Conservation (phyloP, 768 basidiomycete species). For the Calvatia gigantea region DNA sequence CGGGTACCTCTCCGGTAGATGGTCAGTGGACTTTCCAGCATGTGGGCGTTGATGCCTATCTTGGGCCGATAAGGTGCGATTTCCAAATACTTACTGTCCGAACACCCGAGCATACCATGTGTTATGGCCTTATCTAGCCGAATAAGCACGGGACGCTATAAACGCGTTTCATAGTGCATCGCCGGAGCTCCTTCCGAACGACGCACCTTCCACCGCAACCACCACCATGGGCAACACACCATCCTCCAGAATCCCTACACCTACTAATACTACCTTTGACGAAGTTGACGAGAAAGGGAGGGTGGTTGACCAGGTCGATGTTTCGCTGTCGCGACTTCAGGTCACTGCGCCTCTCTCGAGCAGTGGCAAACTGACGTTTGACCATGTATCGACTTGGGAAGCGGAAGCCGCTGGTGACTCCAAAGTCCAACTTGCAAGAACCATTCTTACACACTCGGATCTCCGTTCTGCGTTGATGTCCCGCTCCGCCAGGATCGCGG, state of each 20-base stretch:
- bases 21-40: background rate
- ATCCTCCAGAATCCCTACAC: conserved; percentile 25
- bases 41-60: background rate
- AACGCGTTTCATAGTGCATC: background rate
- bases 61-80: background rate
- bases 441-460: conserved; percentile 67
- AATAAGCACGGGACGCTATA: background rate
- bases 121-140: conserved; percentile 5
- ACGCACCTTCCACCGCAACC: background rate
- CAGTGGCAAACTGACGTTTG: conserved; percentile 58
- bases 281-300: conserved; percentile 25
- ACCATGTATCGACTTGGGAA: conserved; percentile 70
- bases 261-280: conserved; percentile 22
- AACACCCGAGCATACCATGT: background rate
- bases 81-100: too few relatives aligned
- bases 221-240: conserved; percentile 30
- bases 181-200: background rate
- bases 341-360: conserved; percentile 41
- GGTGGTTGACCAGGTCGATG: conserved; percentile 20
- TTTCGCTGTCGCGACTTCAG: conserved; percentile 29
- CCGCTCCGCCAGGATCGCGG: conserved; percentile 56
- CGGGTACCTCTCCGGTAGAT: too few relatives aligned
- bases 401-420: conserved; percentile 45
- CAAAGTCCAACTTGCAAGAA: conserved; percentile 72
- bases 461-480: conserved; percentile 60